Base-by-base conservation (phyloP, 140 eudicot species). In the Ambrosia hybrid region DNA sequence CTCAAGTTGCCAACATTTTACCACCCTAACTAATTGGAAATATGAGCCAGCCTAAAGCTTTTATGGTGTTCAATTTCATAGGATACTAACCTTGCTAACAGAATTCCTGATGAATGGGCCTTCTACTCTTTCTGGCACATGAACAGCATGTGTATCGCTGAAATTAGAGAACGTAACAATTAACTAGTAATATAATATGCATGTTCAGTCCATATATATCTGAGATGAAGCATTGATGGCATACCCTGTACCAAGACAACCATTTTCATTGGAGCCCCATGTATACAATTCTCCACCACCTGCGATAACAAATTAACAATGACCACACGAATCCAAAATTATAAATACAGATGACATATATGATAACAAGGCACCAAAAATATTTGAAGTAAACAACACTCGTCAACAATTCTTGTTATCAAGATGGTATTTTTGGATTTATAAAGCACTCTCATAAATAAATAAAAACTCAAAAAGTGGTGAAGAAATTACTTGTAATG, bases 201-300 rank as follows among this genome's bases (percentile, higher is more conserved):
- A 15, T 61, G 21, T 7, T 65, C 59, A 55, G 60, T 8, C 26
- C 26, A 56, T 57, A 45, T 70, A 70, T 5, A 61, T 73, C 67
- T 41, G 58, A 21, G 57, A 41, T 53, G 11, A 68, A 73, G 66
- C 12, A n/a, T 53, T 6, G 14, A 48, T 56, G n/a, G 59, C 71
- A 68, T 90, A 94, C 99, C 99, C 96, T 45, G 79, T 88, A 55
- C 99, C 99, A 69, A 94, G 97, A 79, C 99, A 94, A 10, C 99
- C 99, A 68, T 94, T 94, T 79, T 94, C 99, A 72, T 94, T 94
- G 34, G 99, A 80, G 65, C 99, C 99, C 95, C 96, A 90, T 21
- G 96, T 60, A 78, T 88, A 94, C 46, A 94, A 79, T 73, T 94
- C 97, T 59, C 34, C 97, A 58, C 91, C 89, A 60, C 87, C 99